Base-by-base conservation (phyloP, 345 rosid genomes). In the Jatropha curcas region DNA sequence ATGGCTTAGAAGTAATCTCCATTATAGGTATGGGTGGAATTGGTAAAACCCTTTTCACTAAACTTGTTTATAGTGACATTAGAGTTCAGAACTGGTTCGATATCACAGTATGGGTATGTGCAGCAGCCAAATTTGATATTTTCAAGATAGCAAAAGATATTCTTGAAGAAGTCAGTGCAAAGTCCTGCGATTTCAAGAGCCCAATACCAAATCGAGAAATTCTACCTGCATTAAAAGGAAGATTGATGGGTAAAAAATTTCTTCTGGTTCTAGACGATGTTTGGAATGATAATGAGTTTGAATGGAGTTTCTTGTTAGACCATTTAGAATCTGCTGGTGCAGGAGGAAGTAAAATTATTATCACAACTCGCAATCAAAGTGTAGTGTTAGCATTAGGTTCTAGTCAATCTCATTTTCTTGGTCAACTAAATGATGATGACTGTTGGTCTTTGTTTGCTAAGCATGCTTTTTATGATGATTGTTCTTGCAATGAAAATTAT, bases 11-110 rank as follows among this genome's bases (percentile, higher is more conserved):
- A 58, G 80, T 76, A 30, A 52, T 76, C 51, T 71, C 83, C 5
- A 69, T 80, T 10, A 72, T 72, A 30, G 80, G 83, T 3, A 35
- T 57, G 51, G 66, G 63, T 0, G 64, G 72, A 4, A 20, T 69
- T 35, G 64, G 72, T 24, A 69, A 69, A 56, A 69, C 72, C 24
- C 39, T 61, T 11, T 48, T 69, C 24, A 28, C 72, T 4, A 60
- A 39, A 16, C 51, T 37, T 56, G 63, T 69, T 16, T 69, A 69
- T 61, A 13, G 12, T 20, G 71, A 68, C 46, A 34, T 8, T 0
- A 51, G 48, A 58, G 73, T 70, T 4, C 10, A 57, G 27, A 33
- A 58, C 2, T 19, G 27, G 35, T 70, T 70, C 27, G 28, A 69
- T 14, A 7, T 52, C 50, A 69, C 39, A 34, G 41, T 25, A 12